Evolutionary conservation across 306 rosid genomes (phyloP).

Genomic region (Herpetospermum pedunculosum): DNA sequence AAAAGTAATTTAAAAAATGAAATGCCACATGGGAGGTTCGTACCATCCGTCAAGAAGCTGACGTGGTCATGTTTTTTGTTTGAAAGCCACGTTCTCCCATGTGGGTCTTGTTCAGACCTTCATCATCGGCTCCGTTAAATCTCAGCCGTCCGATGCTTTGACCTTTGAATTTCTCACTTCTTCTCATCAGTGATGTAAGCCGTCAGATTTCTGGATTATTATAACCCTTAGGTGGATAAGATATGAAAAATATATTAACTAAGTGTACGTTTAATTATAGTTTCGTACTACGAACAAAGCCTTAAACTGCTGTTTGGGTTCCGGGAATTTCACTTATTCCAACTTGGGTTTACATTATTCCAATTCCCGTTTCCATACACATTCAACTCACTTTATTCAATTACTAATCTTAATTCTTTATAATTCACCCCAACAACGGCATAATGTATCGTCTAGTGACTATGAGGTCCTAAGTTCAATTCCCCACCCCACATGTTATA

Average conservation of each 20-base stretch:
- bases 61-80: conserved; percentile 19
- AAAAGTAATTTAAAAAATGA: background rate
- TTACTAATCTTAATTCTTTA: background rate
- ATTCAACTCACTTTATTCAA: background rate
- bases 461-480: too few species aligned
- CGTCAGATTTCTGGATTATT: background rate
- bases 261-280: background rate
- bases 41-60: conserved; percentile 36
- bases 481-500: too few species aligned
- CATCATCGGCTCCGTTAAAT: background rate
- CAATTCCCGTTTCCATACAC: background rate
- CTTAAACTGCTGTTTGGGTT: conserved; percentile 1
- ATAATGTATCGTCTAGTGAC: too few species aligned
- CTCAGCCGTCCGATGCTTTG: conserved; percentile 5
- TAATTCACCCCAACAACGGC: too few species aligned
- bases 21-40: conserved; percentile 49
- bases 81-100: conserved; percentile 46
- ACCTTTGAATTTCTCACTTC: background rate
- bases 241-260: background rate
- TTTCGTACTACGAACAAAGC: background rate
- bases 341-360: background rate
- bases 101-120: conserved; percentile 34
- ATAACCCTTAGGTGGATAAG: background rate
- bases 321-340: background rate
- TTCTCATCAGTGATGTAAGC: background rate